Evolutionary conservation across 331 rosid genomes (phyloP), one percentile per base, ranked within the genome.

Genomic region (Rosa hybrid): DNA sequence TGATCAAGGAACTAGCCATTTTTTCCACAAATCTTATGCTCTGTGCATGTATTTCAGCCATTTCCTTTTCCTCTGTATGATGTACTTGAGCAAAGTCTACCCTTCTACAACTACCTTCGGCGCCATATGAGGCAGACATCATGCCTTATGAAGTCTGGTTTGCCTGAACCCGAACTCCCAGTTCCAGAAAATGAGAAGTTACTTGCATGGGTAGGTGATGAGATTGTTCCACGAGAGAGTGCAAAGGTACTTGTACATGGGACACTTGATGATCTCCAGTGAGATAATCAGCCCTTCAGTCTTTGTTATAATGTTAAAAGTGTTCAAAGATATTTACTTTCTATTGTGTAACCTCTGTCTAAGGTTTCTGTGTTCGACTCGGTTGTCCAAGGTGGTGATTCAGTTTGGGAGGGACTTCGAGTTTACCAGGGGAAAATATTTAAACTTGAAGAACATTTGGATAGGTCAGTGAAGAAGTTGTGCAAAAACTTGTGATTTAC

Each of bases 371-470:
- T 90, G 81, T 91, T 93, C 77, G 97, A 93, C 84, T 93, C 97
- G 54, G 90, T 93, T 60, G 97, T 93, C 80, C 97, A 93, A 90
- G 97, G 97, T 7, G 97, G 97, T 51, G 97, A 93, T 83, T 93
- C 97, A 65, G 96, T 91, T 71, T 93, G 97, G 97, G 97, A 93
- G 82, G 97, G 97, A 80, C 94, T 93, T 82, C 84, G 97, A 83
- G 90, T 93, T 75, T 93, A 93, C 79, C 71, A 82, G 68, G 90
- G 97, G 76, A 93, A 91, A 86, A 81, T 93, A 78, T 93, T 93
- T 83, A 91, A 90, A 91, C 96, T 91, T 79, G 93, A 93, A 38
- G 94, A 93, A 81, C 98, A 93, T 87, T 87, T 93, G 70, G 98
- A 91, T 81, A 90, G 97, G 98, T 90, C 34, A 84, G 87, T 73